Percentiles rank a stretch among this genome's conserved stretches.
Evolutionary conservation across 2,329 filamentous ascomycete genomes (phyloP).

Genomic region (Penicillium palitans): DNA sequence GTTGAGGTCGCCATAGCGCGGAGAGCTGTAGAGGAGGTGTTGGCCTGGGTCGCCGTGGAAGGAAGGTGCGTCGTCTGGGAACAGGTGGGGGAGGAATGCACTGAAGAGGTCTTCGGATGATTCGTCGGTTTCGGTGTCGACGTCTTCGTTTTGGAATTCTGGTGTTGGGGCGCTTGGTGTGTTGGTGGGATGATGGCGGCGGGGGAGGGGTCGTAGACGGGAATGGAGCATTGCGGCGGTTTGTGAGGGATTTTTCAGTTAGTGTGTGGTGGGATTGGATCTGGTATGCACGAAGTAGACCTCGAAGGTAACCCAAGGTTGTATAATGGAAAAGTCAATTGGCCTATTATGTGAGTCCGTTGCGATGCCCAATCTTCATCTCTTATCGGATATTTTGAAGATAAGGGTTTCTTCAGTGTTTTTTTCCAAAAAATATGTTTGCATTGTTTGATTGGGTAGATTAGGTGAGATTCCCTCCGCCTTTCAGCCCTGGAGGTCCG

Average conservation of each 20-base stretch:
- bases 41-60: conserved; percentile 56
- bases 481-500: conserved; percentile 9
- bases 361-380: background rate
- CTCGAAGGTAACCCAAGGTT: background rate
- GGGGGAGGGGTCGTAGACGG: conserved; percentile 34
- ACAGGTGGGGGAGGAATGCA: conserved; percentile 54
- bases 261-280: background rate
- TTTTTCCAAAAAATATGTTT: background rate
- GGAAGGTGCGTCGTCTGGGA: conserved; percentile 57
- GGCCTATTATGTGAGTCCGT: background rate
- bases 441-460: conserved; percentile 9
- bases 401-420: background rate
- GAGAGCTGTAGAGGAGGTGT: conserved; percentile 52
- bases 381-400: background rate
- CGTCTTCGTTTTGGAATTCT: conserved; percentile 21
- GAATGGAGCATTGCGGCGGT: conserved; percentile 30
- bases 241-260: background rate
- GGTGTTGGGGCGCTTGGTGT: conserved; percentile 16
- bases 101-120: conserved; percentile 55
- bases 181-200: conserved; percentile 15
- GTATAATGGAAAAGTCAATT: background rate
- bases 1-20: conserved; percentile 42
- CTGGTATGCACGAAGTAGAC: background rate
- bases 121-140: conserved; percentile 23
- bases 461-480: conserved; percentile 1